phyloP scores from a whole-genome alignment of 2,329 filamentous ascomycete genomes.

The Penicillium sp. region DNA sequence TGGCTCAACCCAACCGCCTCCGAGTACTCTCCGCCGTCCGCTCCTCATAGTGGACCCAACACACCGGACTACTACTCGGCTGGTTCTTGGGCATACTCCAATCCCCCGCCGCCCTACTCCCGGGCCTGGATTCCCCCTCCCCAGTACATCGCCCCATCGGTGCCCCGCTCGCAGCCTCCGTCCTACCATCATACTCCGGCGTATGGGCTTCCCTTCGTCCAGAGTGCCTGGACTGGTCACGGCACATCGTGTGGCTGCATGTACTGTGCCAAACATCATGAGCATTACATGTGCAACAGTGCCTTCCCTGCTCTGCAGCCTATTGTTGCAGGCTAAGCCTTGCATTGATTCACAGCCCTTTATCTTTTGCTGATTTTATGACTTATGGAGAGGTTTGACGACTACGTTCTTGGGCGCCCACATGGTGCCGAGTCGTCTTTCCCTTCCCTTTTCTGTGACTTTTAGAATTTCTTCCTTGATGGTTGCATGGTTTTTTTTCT shows the following conservation, averaged over 20 bases:
- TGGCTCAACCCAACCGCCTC: conserved; percentile 48
- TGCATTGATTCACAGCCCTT: background rate
- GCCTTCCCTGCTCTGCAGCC: conserved; percentile 45
- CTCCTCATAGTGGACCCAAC: conserved; percentile 46
- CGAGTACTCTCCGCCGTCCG: conserved; percentile 50
- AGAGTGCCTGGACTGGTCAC: conserved; percentile 47
- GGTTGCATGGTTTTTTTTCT: conserved; percentile 20
- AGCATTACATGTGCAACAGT: conserved; percentile 47
- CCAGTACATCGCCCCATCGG: conserved; percentile 33
- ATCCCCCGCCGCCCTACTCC: conserved; percentile 41
- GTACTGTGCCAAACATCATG: conserved; percentile 48
- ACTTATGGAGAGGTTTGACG: conserved; percentile 11
- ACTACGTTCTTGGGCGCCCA: conserved; percentile 2
- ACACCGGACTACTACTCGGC: conserved; percentile 47
- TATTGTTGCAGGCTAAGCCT: conserved; percentile 39
- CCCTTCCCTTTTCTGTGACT: conserved; percentile 19
- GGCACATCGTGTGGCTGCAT: conserved; percentile 46
- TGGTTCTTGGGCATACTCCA: conserved; percentile 42
- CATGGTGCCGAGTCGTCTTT: conserved; percentile 5
- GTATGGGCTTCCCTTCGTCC: conserved; percentile 45
- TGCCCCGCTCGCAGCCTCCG: conserved; percentile 43
- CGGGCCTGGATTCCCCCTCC: conserved; percentile 38
- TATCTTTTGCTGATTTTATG: conserved; percentile 9
- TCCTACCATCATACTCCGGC: conserved; percentile 48
- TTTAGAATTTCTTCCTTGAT: conserved; percentile 23